A percentile compares a stretch with the other conserved stretches of the same genome.
Conservation (phyloP, 2,329 filamentous ascomycete species). For the Sordariomycetes sp. region DNA sequence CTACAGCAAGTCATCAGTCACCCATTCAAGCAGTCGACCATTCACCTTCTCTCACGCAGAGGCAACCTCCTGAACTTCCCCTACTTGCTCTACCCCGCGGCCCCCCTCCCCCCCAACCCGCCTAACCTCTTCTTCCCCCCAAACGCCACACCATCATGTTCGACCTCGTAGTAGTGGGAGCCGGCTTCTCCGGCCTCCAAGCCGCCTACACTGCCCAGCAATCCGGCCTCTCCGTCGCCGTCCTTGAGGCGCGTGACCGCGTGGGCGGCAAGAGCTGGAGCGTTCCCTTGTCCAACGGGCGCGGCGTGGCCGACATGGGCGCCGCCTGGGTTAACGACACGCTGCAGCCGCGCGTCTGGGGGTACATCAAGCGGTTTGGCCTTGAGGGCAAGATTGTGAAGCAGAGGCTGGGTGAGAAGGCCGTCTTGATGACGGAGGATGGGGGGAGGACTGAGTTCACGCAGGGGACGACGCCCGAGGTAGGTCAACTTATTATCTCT, state of each 20-base stretch:
- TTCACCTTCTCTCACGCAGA: neutral
- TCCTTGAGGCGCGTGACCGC: constrained; percentile 26
- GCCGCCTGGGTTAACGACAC: constrained; percentile 12
- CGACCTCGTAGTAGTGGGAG: constrained; percentile 21
- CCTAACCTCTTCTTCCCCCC: too few species aligned
- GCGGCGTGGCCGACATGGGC: constrained; percentile 8
- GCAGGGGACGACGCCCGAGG: constrained; percentile 17
- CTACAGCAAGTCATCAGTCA: too few species aligned
- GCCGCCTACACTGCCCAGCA: constrained; percentile 17
- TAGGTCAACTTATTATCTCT: constrained; percentile 5
- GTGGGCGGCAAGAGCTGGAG: constrained; percentile 26
- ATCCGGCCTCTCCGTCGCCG: constrained; percentile 16
- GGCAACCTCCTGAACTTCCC: neutral
- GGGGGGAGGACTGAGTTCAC: constrained; percentile 13
- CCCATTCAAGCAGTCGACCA: neutral
- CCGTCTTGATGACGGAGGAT: constrained; percentile 15
- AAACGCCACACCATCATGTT: constrained; percentile 9
- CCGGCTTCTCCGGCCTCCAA: constrained; percentile 20
- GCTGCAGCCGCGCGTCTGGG: constrained; percentile 16
- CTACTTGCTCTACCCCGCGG: neutral
- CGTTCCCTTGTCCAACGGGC: constrained; percentile 8
- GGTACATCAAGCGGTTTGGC: constrained; percentile 13
- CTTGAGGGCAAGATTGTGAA: constrained; percentile 12
- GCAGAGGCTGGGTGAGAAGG: constrained; percentile 16
- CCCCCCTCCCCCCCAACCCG: too few species aligned